Base-by-base conservation (phyloP, 2,329 filamentous ascomycete species). In the Fusarium metavorans region DNA sequence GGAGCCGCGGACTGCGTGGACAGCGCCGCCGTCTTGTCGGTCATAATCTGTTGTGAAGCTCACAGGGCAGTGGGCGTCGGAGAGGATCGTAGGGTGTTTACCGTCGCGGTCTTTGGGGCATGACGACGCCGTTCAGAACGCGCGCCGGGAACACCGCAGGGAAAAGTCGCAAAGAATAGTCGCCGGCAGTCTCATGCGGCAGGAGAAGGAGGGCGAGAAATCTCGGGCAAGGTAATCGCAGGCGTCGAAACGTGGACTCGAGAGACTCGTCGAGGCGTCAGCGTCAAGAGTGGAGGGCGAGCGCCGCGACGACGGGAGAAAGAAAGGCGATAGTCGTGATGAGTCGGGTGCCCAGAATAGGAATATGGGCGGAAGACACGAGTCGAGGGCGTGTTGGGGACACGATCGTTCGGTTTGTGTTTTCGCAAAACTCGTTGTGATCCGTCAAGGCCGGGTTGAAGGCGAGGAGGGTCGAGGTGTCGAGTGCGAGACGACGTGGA, bases 1-100 rank as follows among this genome's bases (percentile, higher is more conserved):
- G 88, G 85, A 85, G 85, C 84, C 85, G 86, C 86, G 82, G 86
- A 84, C 83, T 87, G 88, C 83, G 88, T 88, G 80, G 86, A 86
- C 83, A 88, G 85, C 82, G 86, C 81, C 77, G 83, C 84, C 75
- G 85, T 84, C 82, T 86, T 90, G 83, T 91, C 89, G 84, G 88
- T 91, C 89, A 91, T 91, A 90, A 87, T 91, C 87, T 87, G 85
- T 63, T 76, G 75, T 82, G 79, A 82, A 82, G 84, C 86, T 86
- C 87, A 83, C 82, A 80, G 81, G 83, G 78, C 65, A 71, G 76
- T 77, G 72, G 80, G 77, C 76, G 80, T 80, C 79, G 80, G 79
- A 80, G 77, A 79, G 73, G 79, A 80, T 83, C 80, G 81, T 82
- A 78, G 80, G 79, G 80, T 82, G 78, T 82, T 87, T 89, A 90